Conservation (phyloP, 2,329 filamentous ascomycete species). For the Triangularia setosa region DNA sequence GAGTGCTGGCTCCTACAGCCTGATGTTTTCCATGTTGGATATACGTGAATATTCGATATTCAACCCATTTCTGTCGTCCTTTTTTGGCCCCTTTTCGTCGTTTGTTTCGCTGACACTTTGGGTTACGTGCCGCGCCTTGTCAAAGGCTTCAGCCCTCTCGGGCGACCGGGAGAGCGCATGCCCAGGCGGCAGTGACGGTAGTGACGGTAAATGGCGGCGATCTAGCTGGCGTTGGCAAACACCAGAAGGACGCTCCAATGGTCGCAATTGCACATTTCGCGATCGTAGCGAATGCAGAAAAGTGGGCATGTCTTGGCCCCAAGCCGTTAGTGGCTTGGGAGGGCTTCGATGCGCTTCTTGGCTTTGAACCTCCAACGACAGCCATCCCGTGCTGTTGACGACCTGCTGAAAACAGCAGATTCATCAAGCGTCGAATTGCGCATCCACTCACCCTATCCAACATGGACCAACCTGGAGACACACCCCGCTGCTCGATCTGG, state of each 20-base stretch:
- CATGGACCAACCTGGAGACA: neutral
- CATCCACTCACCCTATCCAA: neutral
- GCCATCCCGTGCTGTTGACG: conserved; percentile 2
- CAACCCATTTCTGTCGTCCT: neutral
- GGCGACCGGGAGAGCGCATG: conserved; percentile 9
- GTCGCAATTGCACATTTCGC: neutral
- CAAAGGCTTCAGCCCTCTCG: conserved; percentile 4
- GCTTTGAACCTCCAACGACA: neutral
- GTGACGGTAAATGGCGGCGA: neutral
- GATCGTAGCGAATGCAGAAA: neutral
- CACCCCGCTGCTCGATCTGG: neutral
- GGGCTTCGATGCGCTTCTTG: conserved; percentile 5
- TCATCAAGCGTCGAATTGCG: neutral
- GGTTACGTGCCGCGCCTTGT: neutral
- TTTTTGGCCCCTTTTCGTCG: neutral
- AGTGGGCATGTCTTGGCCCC: conserved; percentile 14
- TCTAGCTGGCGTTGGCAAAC: conserved; percentile 8
- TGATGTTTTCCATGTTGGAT: neutral
- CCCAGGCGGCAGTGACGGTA: conserved; percentile 21
- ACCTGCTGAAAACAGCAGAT: conserved; percentile 5
- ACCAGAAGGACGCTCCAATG: neutral
- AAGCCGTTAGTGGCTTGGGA: conserved; percentile 14
- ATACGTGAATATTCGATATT: neutral
- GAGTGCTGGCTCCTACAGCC: neutral
- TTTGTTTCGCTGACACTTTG: neutral